Percentiles rank a stretch among this genome's conserved stretches.
phyloP scores from a whole-genome alignment of 306 rosid genomes.

The Albizia julibrissin region DNA sequence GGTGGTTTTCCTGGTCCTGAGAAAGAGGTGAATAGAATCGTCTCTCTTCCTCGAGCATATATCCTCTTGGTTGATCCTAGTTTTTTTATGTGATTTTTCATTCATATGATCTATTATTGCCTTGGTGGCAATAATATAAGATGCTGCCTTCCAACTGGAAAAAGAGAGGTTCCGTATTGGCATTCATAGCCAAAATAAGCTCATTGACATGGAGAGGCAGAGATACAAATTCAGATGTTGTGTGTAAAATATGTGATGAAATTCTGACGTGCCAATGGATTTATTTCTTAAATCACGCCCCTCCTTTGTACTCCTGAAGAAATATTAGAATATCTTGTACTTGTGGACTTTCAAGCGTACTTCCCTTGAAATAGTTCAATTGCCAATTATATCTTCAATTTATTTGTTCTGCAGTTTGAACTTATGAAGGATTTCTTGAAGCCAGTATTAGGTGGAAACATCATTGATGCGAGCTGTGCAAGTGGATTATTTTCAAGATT shows the following conservation, averaged over 20 bases:
- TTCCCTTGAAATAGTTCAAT: not conserved
- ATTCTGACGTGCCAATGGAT: constrained; percentile 24
- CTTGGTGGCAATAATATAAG: constrained; percentile 9
- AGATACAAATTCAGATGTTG: not conserved
- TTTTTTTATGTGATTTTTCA: constrained; percentile 8
- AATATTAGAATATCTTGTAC: constrained; percentile 17
- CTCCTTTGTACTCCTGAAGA: constrained; percentile 9
- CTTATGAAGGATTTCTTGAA: constrained; percentile 62
- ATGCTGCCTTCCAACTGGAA: constrained; percentile 19
- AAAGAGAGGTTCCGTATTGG: constrained; percentile 1
- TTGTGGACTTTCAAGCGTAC: constrained; percentile 11
- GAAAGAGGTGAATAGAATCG: constrained; percentile 67
- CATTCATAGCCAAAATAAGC: constrained; percentile 9
- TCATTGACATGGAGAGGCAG: constrained; percentile 6
- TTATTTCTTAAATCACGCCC: not conserved
- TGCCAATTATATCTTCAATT: constrained; percentile 15
- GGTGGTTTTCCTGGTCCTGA: constrained; percentile 95
- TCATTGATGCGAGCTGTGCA: constrained; percentile 93
- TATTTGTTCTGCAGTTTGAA: constrained; percentile 77
- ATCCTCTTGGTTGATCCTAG: not conserved
- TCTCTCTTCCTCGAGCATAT: constrained; percentile 17
- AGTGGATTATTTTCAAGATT: constrained; percentile 91
- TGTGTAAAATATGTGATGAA: constrained; percentile 22
- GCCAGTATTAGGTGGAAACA: constrained; percentile 81
- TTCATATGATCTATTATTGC: constrained; percentile 2